Conservation (phyloP, 768 basidiomycete species). For the Dioszegia crocea region DNA sequence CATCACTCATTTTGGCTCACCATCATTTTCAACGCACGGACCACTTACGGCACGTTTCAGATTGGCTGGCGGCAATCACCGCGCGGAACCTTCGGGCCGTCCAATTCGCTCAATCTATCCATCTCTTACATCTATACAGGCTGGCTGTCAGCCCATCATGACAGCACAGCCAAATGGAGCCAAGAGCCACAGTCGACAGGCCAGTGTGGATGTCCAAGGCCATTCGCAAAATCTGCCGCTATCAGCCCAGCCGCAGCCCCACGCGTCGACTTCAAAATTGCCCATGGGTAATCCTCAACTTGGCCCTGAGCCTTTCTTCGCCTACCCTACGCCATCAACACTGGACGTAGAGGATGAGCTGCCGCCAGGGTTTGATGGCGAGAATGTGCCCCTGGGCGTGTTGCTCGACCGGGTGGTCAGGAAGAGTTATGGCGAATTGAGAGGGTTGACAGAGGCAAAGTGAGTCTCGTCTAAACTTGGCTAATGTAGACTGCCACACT, state of each 20-base stretch:
- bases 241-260: conserved; percentile 10
- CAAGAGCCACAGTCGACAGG: background rate
- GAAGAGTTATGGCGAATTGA: conserved; percentile 36
- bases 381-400: conserved; percentile 31
- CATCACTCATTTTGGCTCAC: no score
- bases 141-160: background rate
- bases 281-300: conserved; percentile 30
- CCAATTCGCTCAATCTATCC: background rate
- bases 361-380: conserved; percentile 36
- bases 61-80: background rate
- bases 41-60: background rate
- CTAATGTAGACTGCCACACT: conserved; percentile 26
- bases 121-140: background rate
- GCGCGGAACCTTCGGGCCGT: background rate
- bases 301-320: conserved; percentile 32
- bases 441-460: conserved; percentile 27
- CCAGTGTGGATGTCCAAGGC: background rate
- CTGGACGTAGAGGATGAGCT: conserved; percentile 35
- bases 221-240: background rate
- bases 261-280: conserved; percentile 8
- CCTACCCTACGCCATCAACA: conserved; percentile 31
- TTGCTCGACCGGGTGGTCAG: conserved; percentile 29
- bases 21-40: no score
- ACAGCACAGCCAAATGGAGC: background rate
- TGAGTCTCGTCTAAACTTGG: conserved; percentile 12